Percentiles rank a stretch among this genome's conserved stretches.
phyloP scores from a whole-genome alignment of 2,329 filamentous ascomycete genomes.

The Verruconis gallopava region DNA sequence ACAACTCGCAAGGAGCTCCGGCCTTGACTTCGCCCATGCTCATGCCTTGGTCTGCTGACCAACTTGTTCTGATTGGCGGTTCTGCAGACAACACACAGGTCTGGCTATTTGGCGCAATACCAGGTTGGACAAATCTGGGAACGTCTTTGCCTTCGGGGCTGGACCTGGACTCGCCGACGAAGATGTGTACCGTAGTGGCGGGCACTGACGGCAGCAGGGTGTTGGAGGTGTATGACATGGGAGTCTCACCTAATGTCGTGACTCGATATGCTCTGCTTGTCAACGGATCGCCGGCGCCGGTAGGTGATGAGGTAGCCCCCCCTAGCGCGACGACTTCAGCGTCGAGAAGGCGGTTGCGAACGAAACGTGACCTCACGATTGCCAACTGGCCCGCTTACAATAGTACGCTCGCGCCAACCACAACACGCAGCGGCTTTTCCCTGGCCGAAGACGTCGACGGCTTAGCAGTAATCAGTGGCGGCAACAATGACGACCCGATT shows the following conservation, averaged over 20 bases:
- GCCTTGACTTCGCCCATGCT: conserved; percentile 58
- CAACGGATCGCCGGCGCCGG: conserved; percentile 38
- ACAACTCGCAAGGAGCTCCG: conserved; percentile 41
- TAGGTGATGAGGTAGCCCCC: conserved; percentile 32
- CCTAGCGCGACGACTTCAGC: conserved; percentile 11
- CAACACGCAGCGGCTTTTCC: conserved; percentile 54
- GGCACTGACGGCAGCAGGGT: conserved; percentile 67
- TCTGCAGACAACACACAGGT: conserved; percentile 50
- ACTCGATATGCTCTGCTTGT: conserved; percentile 55
- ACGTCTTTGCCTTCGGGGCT: conserved; percentile 46
- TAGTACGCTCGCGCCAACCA: conserved; percentile 52
- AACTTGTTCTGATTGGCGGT: conserved; percentile 66
- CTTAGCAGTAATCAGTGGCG: conserved; percentile 66
- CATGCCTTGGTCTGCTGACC: conserved; percentile 56
- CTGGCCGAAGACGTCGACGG: conserved; percentile 55
- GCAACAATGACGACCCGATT: conserved; percentile 52
- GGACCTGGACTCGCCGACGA: conserved; percentile 37
- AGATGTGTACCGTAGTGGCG: conserved; percentile 52
- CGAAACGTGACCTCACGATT: conserved; percentile 43
- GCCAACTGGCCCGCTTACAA: conserved; percentile 70
- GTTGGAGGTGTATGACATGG: conserved; percentile 66
- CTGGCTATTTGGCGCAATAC: conserved; percentile 54
- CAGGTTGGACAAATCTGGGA: conserved; percentile 55
- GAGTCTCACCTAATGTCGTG: conserved; percentile 60
- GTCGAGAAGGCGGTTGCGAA: conserved; percentile 18